These are phyloP conservation scores for Aspergillus pseudotamarii DNA, from an alignment of 2,329 filamentous ascomycete species.

Conservation along the genomic window DNA sequence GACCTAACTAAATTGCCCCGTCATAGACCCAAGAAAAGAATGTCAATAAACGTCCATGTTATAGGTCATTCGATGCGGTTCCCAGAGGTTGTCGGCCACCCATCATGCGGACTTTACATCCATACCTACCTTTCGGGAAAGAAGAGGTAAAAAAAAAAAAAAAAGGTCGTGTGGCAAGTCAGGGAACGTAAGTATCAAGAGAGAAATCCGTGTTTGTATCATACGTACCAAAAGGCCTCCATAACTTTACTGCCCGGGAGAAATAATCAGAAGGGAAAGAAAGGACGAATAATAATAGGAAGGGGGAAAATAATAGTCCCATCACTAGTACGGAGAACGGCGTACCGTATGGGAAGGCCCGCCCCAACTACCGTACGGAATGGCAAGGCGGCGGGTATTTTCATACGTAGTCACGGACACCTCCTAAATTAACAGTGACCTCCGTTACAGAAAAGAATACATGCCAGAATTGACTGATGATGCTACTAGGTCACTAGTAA, in stretches of 20 bases:
- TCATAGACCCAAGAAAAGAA: background rate
- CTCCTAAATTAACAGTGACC: background rate
- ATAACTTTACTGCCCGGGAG: slow-evolving; percentile 14
- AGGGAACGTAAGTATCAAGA: background rate
- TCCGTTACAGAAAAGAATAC: background rate
- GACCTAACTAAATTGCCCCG: background rate
- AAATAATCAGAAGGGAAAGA: slow-evolving; percentile 12
- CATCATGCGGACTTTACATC: slow-evolving; percentile 1
- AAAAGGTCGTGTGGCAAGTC: background rate
- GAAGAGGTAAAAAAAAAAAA: background rate
- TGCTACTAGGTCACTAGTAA: background rate
- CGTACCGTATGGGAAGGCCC: slow-evolving; percentile 16
- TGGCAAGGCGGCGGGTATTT: slow-evolving; percentile 2
- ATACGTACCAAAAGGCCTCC: slow-evolving; percentile 1
- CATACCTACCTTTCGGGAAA: background rate
- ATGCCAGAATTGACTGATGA: background rate
- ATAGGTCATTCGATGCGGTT: background rate
- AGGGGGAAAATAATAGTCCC: slow-evolving; percentile 19
- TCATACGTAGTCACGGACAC: background rate
- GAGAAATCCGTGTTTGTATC: background rate
- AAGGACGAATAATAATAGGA: slow-evolving; percentile 22
- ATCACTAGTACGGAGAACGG: slow-evolving; percentile 19
- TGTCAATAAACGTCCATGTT: background rate
- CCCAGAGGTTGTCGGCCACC: background rate
- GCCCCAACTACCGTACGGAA: slow-evolving; percentile 8